Base-by-base conservation (phyloP, 2,329 filamentous ascomycete genomes). In the Cadophora gregata region DNA sequence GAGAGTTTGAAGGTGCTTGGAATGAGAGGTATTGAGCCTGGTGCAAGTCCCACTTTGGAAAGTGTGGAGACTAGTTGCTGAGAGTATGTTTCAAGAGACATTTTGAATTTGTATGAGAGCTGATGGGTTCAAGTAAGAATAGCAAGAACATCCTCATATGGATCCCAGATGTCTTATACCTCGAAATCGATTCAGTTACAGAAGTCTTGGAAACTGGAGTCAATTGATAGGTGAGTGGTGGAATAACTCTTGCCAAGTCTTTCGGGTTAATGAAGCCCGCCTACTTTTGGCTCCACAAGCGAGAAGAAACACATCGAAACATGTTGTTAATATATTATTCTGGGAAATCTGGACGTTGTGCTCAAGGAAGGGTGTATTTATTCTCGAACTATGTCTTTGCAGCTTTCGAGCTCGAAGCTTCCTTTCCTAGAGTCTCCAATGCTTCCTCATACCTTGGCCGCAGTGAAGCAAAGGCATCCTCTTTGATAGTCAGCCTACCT, bases 21-120 rank as follows among this genome's bases (percentile, higher is more conserved):
- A 29, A 64, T 36, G 21, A 64, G 38, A n/a, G 53, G 42, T 29
- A 45, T 63, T 8, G 61, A 63, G 36, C 61, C 53, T 24, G 62
- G 62, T 27, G 55, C 42, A 31, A 64, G 53, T 45, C 38, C 38
- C 25, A 42, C 55, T 38, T 51, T 64, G 24, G 55, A 50, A 9
- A 64, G 38, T n/a, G 62, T 50, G 19, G 62, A 50, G 38, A 64
- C 36, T 16, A 62, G 31, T 42, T 53, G 31, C 27, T 62, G 60
- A 21, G 51, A 55, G 29, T 53, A 53, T 10, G 60, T 27, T 3
- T 25, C 14, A 33, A 62, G 47, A 62, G 60, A 50, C 60, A 62
- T 62, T 65, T 80, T 92, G 91, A 69, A 91, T 81, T 33, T 91
- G 36, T 2, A 16, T 55, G 60, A 29, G 33, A 24, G n/a, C 4